phyloP scores from a whole-genome alignment of 352 stramenopile genomes.

The Phytophthora chlamydospora region DNA sequence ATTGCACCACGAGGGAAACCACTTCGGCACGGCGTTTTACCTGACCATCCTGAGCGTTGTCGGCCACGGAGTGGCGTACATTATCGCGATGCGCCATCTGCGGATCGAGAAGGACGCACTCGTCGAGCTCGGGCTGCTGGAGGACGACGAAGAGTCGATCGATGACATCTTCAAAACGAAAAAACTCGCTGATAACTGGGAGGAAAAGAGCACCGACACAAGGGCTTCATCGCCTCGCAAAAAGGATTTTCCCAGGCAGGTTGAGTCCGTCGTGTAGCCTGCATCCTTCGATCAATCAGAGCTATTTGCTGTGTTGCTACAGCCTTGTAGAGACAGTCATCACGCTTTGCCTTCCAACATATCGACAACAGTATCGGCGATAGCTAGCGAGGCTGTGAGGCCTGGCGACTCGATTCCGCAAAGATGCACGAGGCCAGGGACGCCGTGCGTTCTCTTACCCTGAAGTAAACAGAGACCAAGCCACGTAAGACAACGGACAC shows the following conservation, averaged over 20 bases:
- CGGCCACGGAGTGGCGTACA: slow-evolving; percentile 33
- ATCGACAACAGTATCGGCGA: slow-evolving; percentile 76
- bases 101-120: slow-evolving; percentile 47
- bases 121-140: slow-evolving; percentile 35
- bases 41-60: slow-evolving; percentile 43
- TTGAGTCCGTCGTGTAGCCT: slow-evolving; percentile 26
- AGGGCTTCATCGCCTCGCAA: slow-evolving; percentile 22
- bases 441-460: slow-evolving; percentile 68
- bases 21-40: slow-evolving; percentile 59
- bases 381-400: slow-evolving; percentile 88
- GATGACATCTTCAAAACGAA: slow-evolving; percentile 42
- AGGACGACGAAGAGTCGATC: slow-evolving; percentile 35
- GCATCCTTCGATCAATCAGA: slow-evolving; percentile 3
- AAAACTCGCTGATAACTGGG: slow-evolving; percentile 32
- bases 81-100: slow-evolving; percentile 44
- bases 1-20: slow-evolving; percentile 33
- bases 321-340: neutral
- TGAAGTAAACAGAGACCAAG: slow-evolving; percentile 23
- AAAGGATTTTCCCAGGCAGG: slow-evolving; percentile 23
- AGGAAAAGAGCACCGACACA: slow-evolving; percentile 9
- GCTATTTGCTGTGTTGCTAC: neutral
- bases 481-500: neutral
- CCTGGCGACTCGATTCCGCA: slow-evolving; percentile 97
- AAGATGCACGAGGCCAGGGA: slow-evolving; percentile 90
- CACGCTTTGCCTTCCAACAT: slow-evolving; percentile 46